Percentiles rank a stretch among this genome's conserved stretches.
These are phyloP conservation scores for Chalaropsis ovoidea DNA, from an alignment of 2,329 filamentous ascomycete genomes.

Conservation along the genomic window DNA sequence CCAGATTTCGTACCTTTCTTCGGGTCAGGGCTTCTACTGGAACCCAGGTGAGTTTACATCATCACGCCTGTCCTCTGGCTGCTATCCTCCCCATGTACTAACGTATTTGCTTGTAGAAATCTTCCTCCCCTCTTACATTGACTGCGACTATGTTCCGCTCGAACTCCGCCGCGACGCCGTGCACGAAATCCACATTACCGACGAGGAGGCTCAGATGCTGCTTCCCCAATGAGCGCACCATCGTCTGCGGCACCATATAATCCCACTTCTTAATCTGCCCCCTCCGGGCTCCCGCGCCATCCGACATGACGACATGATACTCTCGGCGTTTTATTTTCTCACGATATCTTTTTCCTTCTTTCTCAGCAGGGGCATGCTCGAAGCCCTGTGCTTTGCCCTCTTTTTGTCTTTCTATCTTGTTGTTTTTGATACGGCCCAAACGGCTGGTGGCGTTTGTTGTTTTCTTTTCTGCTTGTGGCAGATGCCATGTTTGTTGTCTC, in stretches of 20 bases:
- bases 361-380: background rate
- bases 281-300: background rate
- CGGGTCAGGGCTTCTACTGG: slow-evolving; percentile 72
- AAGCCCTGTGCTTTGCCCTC: background rate
- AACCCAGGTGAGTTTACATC: slow-evolving; percentile 52
- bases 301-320: background rate
- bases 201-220: slow-evolving; percentile 63
- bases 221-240: slow-evolving; percentile 46
- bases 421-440: background rate
- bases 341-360: background rate
- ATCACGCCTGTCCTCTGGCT: background rate
- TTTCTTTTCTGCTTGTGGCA: background rate
- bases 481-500: background rate
- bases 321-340: slow-evolving; percentile 6
- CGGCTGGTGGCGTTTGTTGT: slow-evolving; percentile 1
- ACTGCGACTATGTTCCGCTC: slow-evolving; percentile 63
- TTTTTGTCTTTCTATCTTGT: background rate
- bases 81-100: slow-evolving; percentile 10
- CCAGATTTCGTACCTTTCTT: slow-evolving; percentile 70
- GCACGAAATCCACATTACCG: slow-evolving; percentile 64
- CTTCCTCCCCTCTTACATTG: slow-evolving; percentile 68
- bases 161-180: slow-evolving; percentile 68
- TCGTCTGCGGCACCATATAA: background rate
- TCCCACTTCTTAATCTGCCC: background rate
- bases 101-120: slow-evolving; percentile 46